A percentile compares a stretch with the other conserved stretches of the same genome.
Conservation (phyloP, 331 rosid genomes). For the Phaseolus coccineus region DNA sequence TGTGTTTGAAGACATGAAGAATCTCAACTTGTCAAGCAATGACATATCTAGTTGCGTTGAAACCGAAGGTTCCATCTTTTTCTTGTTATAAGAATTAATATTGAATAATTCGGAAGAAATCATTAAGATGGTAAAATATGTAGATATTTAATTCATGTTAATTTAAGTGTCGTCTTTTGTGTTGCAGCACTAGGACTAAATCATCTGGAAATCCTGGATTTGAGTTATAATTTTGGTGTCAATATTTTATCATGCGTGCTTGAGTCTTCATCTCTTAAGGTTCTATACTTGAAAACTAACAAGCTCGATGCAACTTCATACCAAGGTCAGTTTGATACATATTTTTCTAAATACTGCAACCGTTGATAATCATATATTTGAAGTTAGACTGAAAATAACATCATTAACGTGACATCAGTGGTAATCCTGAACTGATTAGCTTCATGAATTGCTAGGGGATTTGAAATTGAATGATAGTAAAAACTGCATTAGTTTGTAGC, state of each 20-base stretch:
- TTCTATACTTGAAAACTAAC: background rate
- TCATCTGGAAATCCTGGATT: background rate
- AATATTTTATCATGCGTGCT: background rate
- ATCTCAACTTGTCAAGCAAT: background rate
- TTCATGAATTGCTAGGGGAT: background rate
- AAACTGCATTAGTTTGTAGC: background rate
- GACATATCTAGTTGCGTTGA: background rate
- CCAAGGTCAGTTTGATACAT: background rate
- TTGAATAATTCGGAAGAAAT: background rate
- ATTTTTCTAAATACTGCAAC: too few species aligned
- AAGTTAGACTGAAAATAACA: background rate
- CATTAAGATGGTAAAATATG: background rate
- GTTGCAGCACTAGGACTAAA: background rate
- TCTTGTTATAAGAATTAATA: background rate
- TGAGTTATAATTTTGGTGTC: background rate
- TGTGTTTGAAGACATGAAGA: constrained; percentile 21
- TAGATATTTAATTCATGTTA: background rate
- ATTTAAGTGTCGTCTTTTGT: background rate
- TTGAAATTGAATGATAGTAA: background rate
- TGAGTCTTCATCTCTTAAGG: constrained; percentile 6
- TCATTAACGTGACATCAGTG: background rate
- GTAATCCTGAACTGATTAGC: background rate
- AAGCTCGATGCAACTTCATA: background rate
- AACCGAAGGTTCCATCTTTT: constrained; percentile 2
- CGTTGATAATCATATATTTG: too few species aligned